A percentile compares a stretch with the other conserved stretches of the same genome.
Evolutionary conservation across 2,329 filamentous ascomycete genomes (phyloP).

Genomic region (Leptosphaerulina australis): DNA sequence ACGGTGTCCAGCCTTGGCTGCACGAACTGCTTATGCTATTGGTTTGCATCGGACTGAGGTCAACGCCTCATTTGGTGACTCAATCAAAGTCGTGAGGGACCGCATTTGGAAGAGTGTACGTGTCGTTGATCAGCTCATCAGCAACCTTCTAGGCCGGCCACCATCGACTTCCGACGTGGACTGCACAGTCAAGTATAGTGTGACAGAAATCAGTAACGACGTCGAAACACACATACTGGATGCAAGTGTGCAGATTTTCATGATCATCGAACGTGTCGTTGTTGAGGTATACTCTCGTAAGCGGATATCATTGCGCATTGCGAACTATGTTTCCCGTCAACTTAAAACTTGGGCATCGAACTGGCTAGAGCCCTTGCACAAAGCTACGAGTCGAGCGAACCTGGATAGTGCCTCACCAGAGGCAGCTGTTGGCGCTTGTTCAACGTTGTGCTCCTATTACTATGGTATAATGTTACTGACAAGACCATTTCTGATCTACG

Average conservation of each 20-base stretch:
- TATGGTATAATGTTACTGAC: conserved; percentile 62
- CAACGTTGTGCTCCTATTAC: conserved; percentile 59
- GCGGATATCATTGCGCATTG: conserved; percentile 50
- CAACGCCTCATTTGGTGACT: conserved; percentile 56
- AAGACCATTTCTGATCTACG: conserved; percentile 60
- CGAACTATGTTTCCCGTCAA: conserved; percentile 50
- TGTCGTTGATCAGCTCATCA: conserved; percentile 59
- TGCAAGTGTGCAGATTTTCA: conserved; percentile 53
- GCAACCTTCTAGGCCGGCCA: conserved; percentile 58
- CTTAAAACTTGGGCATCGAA: conserved; percentile 51
- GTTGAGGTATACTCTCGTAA: conserved; percentile 55
- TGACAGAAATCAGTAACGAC: conserved; percentile 25
- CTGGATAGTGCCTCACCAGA: conserved; percentile 7
- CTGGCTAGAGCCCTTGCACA: conserved; percentile 40
- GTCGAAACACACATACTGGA: conserved; percentile 39
- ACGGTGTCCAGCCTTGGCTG: conserved; percentile 47
- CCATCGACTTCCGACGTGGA: conserved; percentile 61
- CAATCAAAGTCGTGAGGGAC: conserved; percentile 52
- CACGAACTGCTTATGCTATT: conserved; percentile 59
- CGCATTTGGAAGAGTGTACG: conserved; percentile 61
- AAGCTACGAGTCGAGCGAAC: conserved; percentile 38
- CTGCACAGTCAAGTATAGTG: conserved; percentile 50
- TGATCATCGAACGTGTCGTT: conserved; percentile 56
- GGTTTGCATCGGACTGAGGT: conserved; percentile 60
- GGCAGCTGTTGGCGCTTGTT: conserved; percentile 54